Base-by-base conservation (phyloP, 805 yeast species). In the Candida schatavii region DNA sequence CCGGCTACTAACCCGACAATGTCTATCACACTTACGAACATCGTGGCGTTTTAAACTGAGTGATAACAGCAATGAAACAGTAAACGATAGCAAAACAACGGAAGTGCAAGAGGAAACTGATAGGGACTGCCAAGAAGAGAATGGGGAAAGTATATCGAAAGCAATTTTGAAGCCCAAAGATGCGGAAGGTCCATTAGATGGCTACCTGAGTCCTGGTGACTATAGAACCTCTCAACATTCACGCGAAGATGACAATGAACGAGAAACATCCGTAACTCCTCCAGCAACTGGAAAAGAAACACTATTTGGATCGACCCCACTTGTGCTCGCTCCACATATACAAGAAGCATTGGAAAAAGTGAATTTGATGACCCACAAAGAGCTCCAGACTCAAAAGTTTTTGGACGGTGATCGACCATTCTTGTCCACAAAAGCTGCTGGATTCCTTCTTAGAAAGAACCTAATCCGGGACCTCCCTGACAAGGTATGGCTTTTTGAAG, bases 311-410 rank as follows among this genome's bases (percentile, higher is more conserved):
- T 23, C 27, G 10, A 23, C 27, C 11, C 27, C 27, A 23, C 27
- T 23, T 11, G 11, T 23, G 10, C 27, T 23, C 11, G 17, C 34
- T 9, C 21, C 9, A 11, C 35, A 31, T 15, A 39, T 49, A n/a
- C 42, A 48, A 35, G 38, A 43, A 27, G 45, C 46, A 2, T 36
- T 49, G 14, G 44, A 43, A 38, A 44, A 46, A 30, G 40, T 35
- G 22, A 41, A 37, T 34, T 20, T 33, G 3, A 38, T 38, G 41
- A 26, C 41, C 5, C 26, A 17, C n/a, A 20, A 38, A 13, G 41
- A 38, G 22, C 15, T 38, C 6, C 25, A 38, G 19, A 11, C 21
- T 3, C 41, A 38, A 19, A 38, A 38, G 35, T 38, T 38, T 29
- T 22, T 38, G 3, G 41, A 38, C 21, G 41, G 41, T 3, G 35